phyloP scores from a whole-genome alignment of 83 land plant species.

The Picea mariana region DNA sequence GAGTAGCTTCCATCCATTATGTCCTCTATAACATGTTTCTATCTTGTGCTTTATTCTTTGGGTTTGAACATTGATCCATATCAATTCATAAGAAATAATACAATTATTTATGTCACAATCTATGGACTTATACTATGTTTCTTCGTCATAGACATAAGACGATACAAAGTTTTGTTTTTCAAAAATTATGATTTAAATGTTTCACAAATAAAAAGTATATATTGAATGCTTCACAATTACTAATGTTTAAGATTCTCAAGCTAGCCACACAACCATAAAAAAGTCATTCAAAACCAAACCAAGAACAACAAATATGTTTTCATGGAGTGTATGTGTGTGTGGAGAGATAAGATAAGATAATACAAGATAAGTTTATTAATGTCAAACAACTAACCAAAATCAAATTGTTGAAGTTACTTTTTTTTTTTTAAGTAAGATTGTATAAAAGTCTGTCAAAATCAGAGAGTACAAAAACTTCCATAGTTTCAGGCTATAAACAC shows the following conservation, averaged over 20 bases:
- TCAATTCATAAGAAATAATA: too few relatives aligned
- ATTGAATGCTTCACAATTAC: background rate
- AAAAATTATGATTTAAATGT: background rate
- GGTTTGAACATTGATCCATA: too few relatives aligned
- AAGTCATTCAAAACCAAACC: background rate
- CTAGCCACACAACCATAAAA: background rate
- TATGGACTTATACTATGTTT: background rate
- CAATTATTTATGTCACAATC: background rate
- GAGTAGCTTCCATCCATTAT: too few relatives aligned
- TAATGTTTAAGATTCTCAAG: background rate
- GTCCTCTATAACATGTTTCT: too few relatives aligned
- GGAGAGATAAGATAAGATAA: background rate
- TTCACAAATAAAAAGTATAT: background rate
- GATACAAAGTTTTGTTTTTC: background rate
- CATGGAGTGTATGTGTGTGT: background rate
- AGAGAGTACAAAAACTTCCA: too few relatives aligned
- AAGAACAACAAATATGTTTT: background rate
- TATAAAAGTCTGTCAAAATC: too few relatives aligned
- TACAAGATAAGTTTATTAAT: too few relatives aligned
- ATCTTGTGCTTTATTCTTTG: too few relatives aligned
- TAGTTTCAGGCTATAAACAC: too few relatives aligned
- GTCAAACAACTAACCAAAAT: background rate
- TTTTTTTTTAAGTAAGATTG: too few relatives aligned
- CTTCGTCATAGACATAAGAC: background rate
- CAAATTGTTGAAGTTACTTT: background rate